phyloP scores from a whole-genome alignment of 2,329 filamentous ascomycete genomes.

The Xylariaceae sp. region DNA sequence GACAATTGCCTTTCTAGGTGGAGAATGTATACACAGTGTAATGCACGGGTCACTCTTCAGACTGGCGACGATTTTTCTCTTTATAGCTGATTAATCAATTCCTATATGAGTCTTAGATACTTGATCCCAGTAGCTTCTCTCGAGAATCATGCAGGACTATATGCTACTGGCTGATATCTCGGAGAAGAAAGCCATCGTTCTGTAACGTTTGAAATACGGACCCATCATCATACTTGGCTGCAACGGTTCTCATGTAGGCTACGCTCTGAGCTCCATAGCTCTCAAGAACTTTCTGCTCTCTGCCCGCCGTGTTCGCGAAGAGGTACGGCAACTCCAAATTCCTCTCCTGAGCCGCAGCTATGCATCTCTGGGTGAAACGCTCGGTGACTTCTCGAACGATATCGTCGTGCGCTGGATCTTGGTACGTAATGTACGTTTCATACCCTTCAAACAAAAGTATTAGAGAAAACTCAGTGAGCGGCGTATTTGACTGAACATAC shows the following conservation, averaged over 20 bases:
- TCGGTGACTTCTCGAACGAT: slow-evolving; percentile 23
- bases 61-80: too few species aligned
- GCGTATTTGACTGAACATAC: slow-evolving; percentile 13
- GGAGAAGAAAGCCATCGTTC: slow-evolving; percentile 30
- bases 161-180: slow-evolving; percentile 18
- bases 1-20: too few species aligned
- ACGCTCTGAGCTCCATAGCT: slow-evolving; percentile 29
- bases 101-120: too few species aligned
- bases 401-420: slow-evolving; percentile 23
- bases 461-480: slow-evolving; percentile 4
- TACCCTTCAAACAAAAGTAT: slow-evolving; percentile 22
- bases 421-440: slow-evolving; percentile 31
- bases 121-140: too few species aligned
- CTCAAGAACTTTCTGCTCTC: slow-evolving; percentile 24
- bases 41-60: too few species aligned
- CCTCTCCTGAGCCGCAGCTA: slow-evolving; percentile 17
- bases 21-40: too few species aligned
- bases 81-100: too few species aligned
- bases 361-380: slow-evolving; percentile 26
- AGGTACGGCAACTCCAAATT: slow-evolving; percentile 26
- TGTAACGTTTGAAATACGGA: slow-evolving; percentile 30
- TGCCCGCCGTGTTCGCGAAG: slow-evolving; percentile 30
- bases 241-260: slow-evolving; percentile 24
- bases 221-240: slow-evolving; percentile 30
- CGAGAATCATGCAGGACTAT: background rate